phyloP scores from a whole-genome alignment of 139 green algal species.

The Chlamydomonas sphaeroides region DNA sequence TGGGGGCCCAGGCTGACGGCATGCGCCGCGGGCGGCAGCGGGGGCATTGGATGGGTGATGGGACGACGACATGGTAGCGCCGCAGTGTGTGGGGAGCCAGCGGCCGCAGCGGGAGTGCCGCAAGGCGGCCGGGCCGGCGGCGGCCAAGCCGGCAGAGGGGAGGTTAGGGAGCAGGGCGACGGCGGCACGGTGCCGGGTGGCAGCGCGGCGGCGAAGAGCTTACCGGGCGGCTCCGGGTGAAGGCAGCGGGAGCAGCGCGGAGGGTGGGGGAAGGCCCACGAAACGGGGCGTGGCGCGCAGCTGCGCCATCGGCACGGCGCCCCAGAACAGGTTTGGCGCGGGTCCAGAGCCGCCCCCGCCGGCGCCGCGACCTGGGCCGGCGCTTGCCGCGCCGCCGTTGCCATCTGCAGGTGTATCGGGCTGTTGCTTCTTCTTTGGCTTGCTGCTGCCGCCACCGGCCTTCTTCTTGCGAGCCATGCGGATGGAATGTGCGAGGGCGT shows the following conservation, averaged over 20 bases:
- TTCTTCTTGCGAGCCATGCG: conserved; percentile 30
- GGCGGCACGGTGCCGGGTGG: too few relatives aligned
- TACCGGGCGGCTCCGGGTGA: neutral
- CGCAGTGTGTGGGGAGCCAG: too few relatives aligned
- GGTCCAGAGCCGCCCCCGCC: neutral
- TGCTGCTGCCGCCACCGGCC: neutral
- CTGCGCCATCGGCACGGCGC: neutral
- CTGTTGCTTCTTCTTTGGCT: neutral
- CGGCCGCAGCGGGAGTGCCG: too few relatives aligned
- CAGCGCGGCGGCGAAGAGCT: too few relatives aligned
- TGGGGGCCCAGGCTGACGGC: too few relatives aligned
- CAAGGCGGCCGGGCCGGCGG: too few relatives aligned
- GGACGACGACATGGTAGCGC: too few relatives aligned
- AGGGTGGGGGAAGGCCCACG: neutral
- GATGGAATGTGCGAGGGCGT: too few relatives aligned
- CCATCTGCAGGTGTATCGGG: neutral
- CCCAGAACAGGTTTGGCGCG: conserved; percentile 34
- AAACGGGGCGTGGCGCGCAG: conserved; percentile 6
- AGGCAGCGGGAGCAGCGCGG: neutral
- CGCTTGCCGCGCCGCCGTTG: neutral
- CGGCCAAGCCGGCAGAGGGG: too few relatives aligned
- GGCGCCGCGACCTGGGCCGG: neutral
- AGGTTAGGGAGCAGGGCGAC: too few relatives aligned
- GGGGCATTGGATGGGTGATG: too few relatives aligned
- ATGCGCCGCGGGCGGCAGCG: too few relatives aligned